Conservation (phyloP, 352 stramenopile species). For the Pythium phragmitis region DNA sequence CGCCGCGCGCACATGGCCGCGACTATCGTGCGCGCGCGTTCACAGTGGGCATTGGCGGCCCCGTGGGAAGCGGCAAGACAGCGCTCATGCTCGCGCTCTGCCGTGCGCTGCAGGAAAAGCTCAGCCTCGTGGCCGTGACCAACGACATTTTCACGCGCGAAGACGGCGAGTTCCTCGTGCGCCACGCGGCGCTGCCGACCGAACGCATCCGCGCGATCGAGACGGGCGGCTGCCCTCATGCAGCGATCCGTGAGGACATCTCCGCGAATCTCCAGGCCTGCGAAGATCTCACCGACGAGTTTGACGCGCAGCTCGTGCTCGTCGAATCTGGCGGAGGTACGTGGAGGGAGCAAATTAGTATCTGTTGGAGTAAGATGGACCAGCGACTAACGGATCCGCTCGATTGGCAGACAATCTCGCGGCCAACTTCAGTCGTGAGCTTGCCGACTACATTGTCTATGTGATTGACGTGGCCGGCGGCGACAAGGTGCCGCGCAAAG, state of each 20-base stretch:
- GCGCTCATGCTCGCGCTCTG: conserved; percentile 94
- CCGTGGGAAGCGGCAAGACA: conserved; percentile 95
- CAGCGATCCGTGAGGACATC: conserved; percentile 97
- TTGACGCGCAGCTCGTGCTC: conserved; percentile 85
- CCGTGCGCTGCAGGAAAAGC: conserved; percentile 76
- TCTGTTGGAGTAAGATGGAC: not conserved
- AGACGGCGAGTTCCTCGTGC: conserved; percentile 97
- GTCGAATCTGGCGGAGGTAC: conserved; percentile 88
- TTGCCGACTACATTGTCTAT: conserved; percentile 99
- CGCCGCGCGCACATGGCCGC: conserved; percentile 37
- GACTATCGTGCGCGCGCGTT: conserved; percentile 89
- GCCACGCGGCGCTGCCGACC: conserved; percentile 88
- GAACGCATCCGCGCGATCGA: conserved; percentile 95
- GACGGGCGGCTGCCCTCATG: conserved; percentile 97
- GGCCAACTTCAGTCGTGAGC: conserved; percentile 96
- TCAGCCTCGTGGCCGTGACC: conserved; percentile 88
- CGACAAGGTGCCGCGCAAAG: conserved; percentile 98
- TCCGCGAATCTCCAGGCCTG: conserved; percentile 95
- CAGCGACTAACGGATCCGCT: not conserved
- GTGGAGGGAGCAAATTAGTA: not conserved
- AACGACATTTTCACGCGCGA: conserved; percentile 99
- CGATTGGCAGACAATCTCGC: conserved; percentile 92
- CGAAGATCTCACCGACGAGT: conserved; percentile 92
- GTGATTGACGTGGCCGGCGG: conserved; percentile 98
- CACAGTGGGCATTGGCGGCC: conserved; percentile 96